Evolutionary conservation across 1,284 basidiomycete genomes (phyloP).

Genomic region (Vanrija humicola): DNA sequence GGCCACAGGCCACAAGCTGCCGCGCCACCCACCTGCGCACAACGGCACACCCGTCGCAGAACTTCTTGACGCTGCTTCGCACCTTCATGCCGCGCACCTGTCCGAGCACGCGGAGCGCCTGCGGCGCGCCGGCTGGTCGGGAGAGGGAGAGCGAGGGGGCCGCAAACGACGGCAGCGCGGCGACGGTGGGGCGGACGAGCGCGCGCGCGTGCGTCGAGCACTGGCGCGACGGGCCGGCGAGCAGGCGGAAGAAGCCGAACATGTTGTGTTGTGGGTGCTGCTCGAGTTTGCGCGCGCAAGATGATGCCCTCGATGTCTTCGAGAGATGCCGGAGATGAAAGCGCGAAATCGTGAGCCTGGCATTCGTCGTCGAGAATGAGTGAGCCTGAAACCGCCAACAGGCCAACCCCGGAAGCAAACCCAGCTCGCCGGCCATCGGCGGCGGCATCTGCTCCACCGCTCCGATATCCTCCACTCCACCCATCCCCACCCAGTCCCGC

Average conservation of each 20-base stretch:
- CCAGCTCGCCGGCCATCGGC: neutral
- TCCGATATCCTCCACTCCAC: neutral
- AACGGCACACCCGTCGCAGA: conserved; percentile 84
- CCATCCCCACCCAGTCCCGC: neutral
- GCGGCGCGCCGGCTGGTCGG: conserved; percentile 6
- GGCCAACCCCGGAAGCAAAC: neutral
- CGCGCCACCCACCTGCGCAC: conserved; percentile 56
- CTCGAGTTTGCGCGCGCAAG: neutral
- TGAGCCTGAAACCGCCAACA: neutral
- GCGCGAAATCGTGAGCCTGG: neutral
- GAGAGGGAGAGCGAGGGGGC: conserved; percentile 3
- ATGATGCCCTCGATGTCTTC: neutral
- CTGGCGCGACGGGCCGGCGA: neutral
- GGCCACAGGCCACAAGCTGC: no score
- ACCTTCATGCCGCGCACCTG: conserved; percentile 85
- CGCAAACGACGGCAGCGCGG: neutral
- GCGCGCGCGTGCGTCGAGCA: conserved; percentile 12
- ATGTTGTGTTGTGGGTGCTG: neutral
- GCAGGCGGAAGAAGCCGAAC: neutral
- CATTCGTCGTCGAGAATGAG: neutral
- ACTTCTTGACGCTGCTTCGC: conserved; percentile 83
- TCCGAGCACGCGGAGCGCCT: conserved; percentile 16
- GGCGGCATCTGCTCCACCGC: no score
- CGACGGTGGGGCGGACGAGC: conserved; percentile 3
- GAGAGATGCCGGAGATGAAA: neutral